These are phyloP conservation scores for Fusarium globosum DNA, from an alignment of 2,329 filamentous ascomycete species.

Conservation along the genomic window DNA sequence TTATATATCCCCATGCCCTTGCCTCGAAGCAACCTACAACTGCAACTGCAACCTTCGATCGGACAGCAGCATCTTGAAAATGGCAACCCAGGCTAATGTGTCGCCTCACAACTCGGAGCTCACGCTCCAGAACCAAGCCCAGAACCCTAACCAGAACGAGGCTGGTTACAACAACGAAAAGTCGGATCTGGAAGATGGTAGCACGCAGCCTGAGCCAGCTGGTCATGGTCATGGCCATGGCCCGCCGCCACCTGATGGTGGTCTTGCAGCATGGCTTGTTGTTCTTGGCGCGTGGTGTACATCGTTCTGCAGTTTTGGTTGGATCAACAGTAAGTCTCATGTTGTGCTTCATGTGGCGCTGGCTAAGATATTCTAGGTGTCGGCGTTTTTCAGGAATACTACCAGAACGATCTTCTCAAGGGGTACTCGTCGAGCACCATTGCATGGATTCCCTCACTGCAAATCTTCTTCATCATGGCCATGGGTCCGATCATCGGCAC, in stretches of 20 bases:
- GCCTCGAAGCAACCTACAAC: too few species aligned
- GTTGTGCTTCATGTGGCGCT: too few species aligned
- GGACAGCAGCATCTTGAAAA: too few species aligned
- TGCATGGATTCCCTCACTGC: conserved; percentile 71
- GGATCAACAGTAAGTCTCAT: conserved; percentile 57
- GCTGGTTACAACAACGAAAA: conserved; percentile 17
- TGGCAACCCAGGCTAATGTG: too few species aligned
- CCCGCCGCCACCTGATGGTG: conserved; percentile 12
- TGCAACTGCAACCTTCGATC: too few species aligned
- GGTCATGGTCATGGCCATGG: too few species aligned
- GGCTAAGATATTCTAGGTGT: conserved; percentile 43
- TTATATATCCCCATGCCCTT: too few species aligned
- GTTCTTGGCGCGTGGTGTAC: conserved; percentile 55
- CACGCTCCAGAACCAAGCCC: conserved; percentile 11
- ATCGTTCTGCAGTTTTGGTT: conserved; percentile 56
- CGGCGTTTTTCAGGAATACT: conserved; percentile 69
- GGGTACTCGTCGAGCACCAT: conserved; percentile 64
- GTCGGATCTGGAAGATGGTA: conserved; percentile 23
- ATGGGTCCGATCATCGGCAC: conserved; percentile 70
- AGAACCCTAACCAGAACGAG: not conserved
- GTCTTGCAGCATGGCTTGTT: conserved; percentile 51
- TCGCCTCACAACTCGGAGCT: conserved; percentile 23
- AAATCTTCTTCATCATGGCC: conserved; percentile 66
- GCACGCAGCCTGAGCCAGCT: not conserved
- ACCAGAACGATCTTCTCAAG: conserved; percentile 60